Evolutionary conservation across 805 yeast species (phyloP).

Genomic region (Ogataea nitratoaversa): DNA sequence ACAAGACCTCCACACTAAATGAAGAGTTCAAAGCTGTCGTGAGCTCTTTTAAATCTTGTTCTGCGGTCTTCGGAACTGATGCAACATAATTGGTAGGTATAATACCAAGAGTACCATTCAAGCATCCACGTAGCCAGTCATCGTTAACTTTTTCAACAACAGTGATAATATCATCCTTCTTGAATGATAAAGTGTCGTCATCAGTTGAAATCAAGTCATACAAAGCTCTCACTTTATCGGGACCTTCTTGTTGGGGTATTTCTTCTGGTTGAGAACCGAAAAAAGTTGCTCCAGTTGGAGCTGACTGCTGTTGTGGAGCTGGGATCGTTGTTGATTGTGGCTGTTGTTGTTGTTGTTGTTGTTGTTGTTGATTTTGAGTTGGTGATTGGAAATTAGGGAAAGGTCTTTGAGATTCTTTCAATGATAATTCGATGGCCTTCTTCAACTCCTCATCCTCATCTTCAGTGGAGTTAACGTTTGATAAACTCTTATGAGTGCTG

Average conservation of each 20-base stretch:
- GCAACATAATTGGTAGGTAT: slow-evolving; percentile 92
- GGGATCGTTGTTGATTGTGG: slow-evolving; percentile 1
- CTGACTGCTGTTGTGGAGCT: slow-evolving; percentile 13
- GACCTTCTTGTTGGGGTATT: slow-evolving; percentile 15
- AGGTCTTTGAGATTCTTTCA: slow-evolving; percentile 50
- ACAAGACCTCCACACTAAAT: slow-evolving; percentile 67
- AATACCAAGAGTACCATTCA: slow-evolving; percentile 77
- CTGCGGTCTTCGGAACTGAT: slow-evolving; percentile 63
- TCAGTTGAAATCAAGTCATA: slow-evolving; percentile 78
- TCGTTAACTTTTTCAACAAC: slow-evolving; percentile 84
- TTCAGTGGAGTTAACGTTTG: slow-evolving; percentile 3
- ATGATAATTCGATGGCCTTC: slow-evolving; percentile 68
- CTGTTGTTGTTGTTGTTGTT: slow-evolving; percentile 4
- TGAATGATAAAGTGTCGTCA: slow-evolving; percentile 82
- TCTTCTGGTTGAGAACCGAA: slow-evolving; percentile 18
- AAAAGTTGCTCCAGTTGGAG: slow-evolving; percentile 13
- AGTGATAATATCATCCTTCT: slow-evolving; percentile 81
- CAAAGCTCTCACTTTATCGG: slow-evolving; percentile 64
- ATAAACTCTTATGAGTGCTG: neutral
- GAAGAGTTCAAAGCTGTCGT: slow-evolving; percentile 45
- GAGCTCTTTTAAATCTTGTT: slow-evolving; percentile 50
- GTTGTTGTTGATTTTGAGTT: neutral
- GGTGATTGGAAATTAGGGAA: slow-evolving; percentile 5
- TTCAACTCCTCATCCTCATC: slow-evolving; percentile 77
- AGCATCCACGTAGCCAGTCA: slow-evolving; percentile 94